phyloP scores from a whole-genome alignment of 768 basidiomycete genomes.

The Boletus rubroflammeus region DNA sequence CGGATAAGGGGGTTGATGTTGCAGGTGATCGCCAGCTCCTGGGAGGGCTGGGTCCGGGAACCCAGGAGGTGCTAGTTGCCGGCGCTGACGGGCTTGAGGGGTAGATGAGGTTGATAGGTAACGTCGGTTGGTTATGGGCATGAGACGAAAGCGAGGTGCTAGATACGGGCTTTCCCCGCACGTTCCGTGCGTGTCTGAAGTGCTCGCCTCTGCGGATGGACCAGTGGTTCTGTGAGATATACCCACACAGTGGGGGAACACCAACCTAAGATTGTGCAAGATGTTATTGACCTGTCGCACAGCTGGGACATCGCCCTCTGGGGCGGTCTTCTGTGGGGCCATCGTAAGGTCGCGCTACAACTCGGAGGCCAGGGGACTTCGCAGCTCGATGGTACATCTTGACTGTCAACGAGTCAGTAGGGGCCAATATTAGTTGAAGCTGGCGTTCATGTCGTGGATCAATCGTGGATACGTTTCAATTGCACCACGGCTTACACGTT shows the following conservation, averaged over 20 bases:
- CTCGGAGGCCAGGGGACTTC: background rate
- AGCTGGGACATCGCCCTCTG: slow-evolving; percentile 8
- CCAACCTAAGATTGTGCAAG: slow-evolving; percentile 29
- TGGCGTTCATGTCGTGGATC: background rate
- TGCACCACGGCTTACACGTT: background rate
- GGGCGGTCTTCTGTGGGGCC: slow-evolving; percentile 7
- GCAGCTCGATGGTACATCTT: slow-evolving; percentile 1
- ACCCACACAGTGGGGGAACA: background rate
- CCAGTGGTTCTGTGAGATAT: background rate
- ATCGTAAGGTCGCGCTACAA: slow-evolving; percentile 1
- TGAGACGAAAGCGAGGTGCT: slow-evolving; percentile 18
- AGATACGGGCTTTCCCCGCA: slow-evolving; percentile 29
- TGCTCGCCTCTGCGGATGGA: slow-evolving; percentile 57
- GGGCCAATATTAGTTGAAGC: background rate
- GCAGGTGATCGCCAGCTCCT: slow-evolving; percentile 51
- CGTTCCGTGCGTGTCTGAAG: slow-evolving; percentile 61
- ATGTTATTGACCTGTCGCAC: slow-evolving; percentile 29
- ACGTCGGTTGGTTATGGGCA: slow-evolving; percentile 41
- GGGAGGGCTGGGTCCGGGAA: slow-evolving; percentile 52
- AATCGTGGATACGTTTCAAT: background rate
- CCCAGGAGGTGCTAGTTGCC: slow-evolving; percentile 13
- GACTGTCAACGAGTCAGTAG: background rate
- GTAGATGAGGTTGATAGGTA: slow-evolving; percentile 43
- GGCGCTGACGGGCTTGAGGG: slow-evolving; percentile 9
- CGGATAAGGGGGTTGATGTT: slow-evolving; percentile 6